These are phyloP conservation scores for Ilex aquifolium DNA, from an alignment of 257 asterid genomes.

Conservation along the genomic window DNA sequence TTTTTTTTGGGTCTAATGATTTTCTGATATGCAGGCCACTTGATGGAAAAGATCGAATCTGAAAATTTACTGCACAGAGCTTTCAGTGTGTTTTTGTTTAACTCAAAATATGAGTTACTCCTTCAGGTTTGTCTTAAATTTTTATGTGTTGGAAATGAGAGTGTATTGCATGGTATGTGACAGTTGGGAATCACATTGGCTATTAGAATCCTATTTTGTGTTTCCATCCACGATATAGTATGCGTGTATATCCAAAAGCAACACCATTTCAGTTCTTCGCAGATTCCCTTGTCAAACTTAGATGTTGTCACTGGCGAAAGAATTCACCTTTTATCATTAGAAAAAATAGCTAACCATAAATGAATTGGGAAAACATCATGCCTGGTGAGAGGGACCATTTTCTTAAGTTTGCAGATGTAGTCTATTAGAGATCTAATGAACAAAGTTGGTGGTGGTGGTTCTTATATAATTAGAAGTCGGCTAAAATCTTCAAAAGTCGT, in stretches of 20 bases:
- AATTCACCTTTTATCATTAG: no score
- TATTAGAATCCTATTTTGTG: not conserved
- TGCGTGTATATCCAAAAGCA: not conserved
- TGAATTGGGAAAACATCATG: no score
- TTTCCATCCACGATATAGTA: not conserved
- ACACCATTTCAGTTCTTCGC: no score
- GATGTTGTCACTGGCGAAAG: no score
- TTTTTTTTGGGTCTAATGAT: not conserved
- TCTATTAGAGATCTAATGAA: no score
- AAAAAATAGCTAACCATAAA: no score
- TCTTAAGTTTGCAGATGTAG: no score
- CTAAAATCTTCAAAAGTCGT: no score
- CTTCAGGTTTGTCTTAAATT: conserved; percentile 59
- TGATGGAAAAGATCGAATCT: conserved; percentile 85
- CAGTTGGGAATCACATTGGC: not conserved
- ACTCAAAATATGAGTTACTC: conserved; percentile 79
- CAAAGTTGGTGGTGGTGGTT: no score
- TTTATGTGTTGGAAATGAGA: conserved; percentile 9
- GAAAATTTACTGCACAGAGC: conserved; percentile 83
- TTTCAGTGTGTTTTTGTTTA: conserved; percentile 89
- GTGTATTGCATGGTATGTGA: not conserved
- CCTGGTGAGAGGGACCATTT: no score
- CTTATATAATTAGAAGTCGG: no score
- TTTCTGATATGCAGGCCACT: conserved; percentile 59
- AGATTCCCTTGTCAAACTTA: no score